Conservation (phyloP, 75 land plant genomes). For the Pinus albicaulis region DNA sequence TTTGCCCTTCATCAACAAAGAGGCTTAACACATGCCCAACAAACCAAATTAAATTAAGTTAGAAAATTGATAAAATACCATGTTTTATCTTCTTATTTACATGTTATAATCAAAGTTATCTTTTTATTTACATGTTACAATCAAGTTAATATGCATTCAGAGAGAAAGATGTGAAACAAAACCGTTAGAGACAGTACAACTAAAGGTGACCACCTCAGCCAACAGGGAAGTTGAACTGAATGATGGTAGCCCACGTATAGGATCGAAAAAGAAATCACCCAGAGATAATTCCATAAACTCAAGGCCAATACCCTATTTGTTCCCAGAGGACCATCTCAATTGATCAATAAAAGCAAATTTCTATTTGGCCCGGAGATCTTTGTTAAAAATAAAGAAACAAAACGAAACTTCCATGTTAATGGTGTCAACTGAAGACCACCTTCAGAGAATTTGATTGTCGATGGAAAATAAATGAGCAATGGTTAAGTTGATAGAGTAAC, state of each 20-base stretch:
- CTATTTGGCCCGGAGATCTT: neutral
- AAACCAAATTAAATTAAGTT: no score
- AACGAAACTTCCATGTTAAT: no score
- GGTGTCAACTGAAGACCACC: no score
- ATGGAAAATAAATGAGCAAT: no score
- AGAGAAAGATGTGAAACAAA: neutral
- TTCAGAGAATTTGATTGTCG: no score
- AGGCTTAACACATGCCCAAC: no score
- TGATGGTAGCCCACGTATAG: neutral
- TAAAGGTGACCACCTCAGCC: neutral
- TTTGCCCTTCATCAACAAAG: neutral
- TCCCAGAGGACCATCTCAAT: neutral
- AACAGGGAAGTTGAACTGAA: neutral
- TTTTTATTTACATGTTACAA: no score
- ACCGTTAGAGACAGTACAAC: neutral
- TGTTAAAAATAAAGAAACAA: neutral
- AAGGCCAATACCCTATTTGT: neutral
- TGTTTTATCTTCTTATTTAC: neutral
- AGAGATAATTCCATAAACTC: neutral
- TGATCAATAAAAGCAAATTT: neutral
- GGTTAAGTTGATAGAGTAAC: no score
- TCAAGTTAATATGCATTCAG: neutral
- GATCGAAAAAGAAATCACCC: neutral
- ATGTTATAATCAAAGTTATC: neutral
- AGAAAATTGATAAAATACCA: no score